Evolutionary conservation across 495 filamentous ascomycete species (phyloP).

Genomic region (Umbilicaria muhlenbergii): DNA sequence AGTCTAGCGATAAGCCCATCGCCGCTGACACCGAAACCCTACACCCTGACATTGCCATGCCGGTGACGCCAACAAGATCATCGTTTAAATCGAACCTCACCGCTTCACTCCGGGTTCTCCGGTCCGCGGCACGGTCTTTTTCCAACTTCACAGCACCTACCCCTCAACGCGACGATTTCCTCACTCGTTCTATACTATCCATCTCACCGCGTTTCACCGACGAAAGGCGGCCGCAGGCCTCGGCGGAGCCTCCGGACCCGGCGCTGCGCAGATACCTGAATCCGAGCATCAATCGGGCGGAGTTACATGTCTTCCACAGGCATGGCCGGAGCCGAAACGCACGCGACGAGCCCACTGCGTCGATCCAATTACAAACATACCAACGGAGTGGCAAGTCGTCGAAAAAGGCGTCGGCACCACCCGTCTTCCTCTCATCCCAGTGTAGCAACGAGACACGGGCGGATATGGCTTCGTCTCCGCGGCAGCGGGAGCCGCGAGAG

Average conservation of each 20-base stretch:
- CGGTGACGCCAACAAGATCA: conserved; percentile 14
- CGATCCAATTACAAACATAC: conserved; percentile 83
- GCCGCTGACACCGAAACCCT: conserved; percentile 1
- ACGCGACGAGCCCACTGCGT: conserved; percentile 42
- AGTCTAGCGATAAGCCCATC: background rate
- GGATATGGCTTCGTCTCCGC: conserved; percentile 21
- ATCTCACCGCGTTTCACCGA: conserved; percentile 73
- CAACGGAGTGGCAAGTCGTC: conserved; percentile 21
- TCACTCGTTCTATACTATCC: conserved; percentile 68
- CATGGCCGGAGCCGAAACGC: conserved; percentile 21
- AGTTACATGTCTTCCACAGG: conserved; percentile 43
- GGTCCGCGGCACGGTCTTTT: conserved; percentile 70
- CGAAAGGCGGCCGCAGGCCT: conserved; percentile 69
- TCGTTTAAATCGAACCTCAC: conserved; percentile 91
- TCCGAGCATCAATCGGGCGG: conserved; percentile 52
- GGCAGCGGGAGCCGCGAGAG: conserved; percentile 80
- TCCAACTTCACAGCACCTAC: conserved; percentile 51
- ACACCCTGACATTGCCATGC: conserved; percentile 14
- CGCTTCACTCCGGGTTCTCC: conserved; percentile 73
- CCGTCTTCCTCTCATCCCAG: conserved; percentile 5
- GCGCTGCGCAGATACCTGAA: conserved; percentile 88
- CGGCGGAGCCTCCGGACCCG: conserved; percentile 61
- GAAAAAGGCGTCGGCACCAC: conserved; percentile 12
- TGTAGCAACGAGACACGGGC: background rate
- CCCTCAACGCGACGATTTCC: conserved; percentile 71